Evolutionary conservation across 768 basidiomycete species (phyloP).

Genomic region (Podaxis sp.): DNA sequence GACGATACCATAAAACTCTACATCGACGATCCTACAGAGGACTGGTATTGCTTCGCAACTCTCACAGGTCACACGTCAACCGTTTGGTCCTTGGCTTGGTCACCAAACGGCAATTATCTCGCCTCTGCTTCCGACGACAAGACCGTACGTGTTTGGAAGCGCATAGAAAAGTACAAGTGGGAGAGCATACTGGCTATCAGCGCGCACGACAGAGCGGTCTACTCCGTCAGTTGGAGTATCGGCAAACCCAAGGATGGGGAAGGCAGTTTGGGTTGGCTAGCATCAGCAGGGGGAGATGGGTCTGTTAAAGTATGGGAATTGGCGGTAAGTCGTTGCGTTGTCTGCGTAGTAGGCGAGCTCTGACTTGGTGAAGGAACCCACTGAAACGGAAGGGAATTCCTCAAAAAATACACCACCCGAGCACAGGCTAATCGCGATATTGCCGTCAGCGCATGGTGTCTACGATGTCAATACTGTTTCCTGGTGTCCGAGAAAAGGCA

Average conservation of each 20-base stretch:
- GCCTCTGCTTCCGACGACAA: conserved; percentile 86
- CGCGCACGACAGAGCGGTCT: conserved; percentile 75
- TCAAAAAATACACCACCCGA: conserved; percentile 19
- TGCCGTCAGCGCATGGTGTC: conserved; percentile 73
- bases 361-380: conserved; percentile 25
- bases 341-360: background rate
- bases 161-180: conserved; percentile 60
- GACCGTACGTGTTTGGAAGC: conserved; percentile 83
- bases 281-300: conserved; percentile 86
- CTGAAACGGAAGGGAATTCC: conserved; percentile 13
- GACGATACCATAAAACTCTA: conserved; percentile 96
- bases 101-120: conserved; percentile 74
- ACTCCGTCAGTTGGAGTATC: conserved; percentile 71
- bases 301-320: conserved; percentile 80
- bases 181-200: conserved; percentile 56
- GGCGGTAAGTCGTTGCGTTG: conserved; percentile 36
- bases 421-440: conserved; percentile 52
- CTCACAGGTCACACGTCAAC: conserved; percentile 82
- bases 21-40: conserved; percentile 88
- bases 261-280: conserved; percentile 74
- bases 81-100: conserved; percentile 88
- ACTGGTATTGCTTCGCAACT: conserved; percentile 89
- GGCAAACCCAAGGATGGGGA: conserved; percentile 31
- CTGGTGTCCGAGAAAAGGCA: conserved; percentile 76
- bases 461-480: conserved; percentile 81